Evolutionary conservation across 2,329 filamentous ascomycete species (phyloP).

Genomic region (Talaromyces sp.): DNA sequence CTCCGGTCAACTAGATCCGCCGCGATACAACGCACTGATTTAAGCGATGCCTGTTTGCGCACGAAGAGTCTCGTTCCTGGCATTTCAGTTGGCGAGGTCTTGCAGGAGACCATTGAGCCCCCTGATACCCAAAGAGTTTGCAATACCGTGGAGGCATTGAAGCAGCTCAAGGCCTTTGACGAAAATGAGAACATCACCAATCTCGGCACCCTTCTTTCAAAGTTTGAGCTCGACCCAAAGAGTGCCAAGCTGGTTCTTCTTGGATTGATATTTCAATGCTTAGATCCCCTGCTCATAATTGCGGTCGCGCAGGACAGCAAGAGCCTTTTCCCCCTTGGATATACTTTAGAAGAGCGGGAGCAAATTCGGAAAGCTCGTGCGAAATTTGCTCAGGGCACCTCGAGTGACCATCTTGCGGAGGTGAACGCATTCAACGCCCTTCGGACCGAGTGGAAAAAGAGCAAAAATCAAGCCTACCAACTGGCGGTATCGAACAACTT

Average conservation of each 20-base stretch:
- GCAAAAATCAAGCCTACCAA: conserved; percentile 33
- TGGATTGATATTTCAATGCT: conserved; percentile 55
- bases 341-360: conserved; percentile 18
- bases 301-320: conserved; percentile 39
- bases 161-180: conserved; percentile 48
- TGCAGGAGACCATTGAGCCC: conserved; percentile 51
- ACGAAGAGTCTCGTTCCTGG: conserved; percentile 45
- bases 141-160: conserved; percentile 34
- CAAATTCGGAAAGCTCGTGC: conserved; percentile 26
- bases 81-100: conserved; percentile 44
- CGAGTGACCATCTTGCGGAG: conserved; percentile 51
- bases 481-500: conserved; percentile 28
- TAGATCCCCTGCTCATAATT: conserved; percentile 54
- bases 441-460: conserved; percentile 31
- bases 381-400: conserved; percentile 37
- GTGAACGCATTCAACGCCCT: conserved; percentile 50
- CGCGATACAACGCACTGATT: conserved; percentile 48
- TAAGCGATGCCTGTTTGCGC: conserved; percentile 50
- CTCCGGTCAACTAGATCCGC: conserved; percentile 39
- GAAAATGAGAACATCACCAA: conserved; percentile 47
- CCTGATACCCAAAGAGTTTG: conserved; percentile 42
- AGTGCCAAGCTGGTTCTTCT: conserved; percentile 55
- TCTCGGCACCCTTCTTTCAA: conserved; percentile 50
- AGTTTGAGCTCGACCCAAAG: conserved; percentile 48
- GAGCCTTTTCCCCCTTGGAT: conserved; percentile 37